These are phyloP conservation scores for Bipolaris cookei DNA, from an alignment of 2,329 filamentous ascomycete species.

Conservation along the genomic window DNA sequence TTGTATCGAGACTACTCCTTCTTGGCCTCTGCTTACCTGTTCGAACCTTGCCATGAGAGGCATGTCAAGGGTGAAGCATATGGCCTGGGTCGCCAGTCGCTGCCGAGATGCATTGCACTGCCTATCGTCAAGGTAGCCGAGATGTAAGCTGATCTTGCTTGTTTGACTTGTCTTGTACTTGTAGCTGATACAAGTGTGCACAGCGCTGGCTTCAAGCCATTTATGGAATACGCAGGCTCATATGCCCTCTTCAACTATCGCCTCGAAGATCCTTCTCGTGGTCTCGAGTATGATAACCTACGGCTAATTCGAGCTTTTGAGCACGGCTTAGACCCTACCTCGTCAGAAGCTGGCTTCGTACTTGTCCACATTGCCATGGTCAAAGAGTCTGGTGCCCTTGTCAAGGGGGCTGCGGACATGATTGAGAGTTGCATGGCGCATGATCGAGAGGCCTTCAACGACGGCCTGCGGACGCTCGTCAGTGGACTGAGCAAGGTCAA, in stretches of 20 bases:
- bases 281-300: conserved; percentile 67
- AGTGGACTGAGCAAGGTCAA: conserved; percentile 73
- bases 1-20: conserved; percentile 93
- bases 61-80: conserved; percentile 72
- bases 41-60: conserved; percentile 88
- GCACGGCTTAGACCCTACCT: conserved; percentile 81
- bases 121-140: conserved; percentile 85
- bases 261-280: conserved; percentile 61
- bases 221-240: conserved; percentile 81
- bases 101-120: conserved; percentile 77
- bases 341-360: conserved; percentile 95
- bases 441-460: conserved; percentile 66
- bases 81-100: conserved; percentile 73
- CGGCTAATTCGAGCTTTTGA: conserved; percentile 91
- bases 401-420: conserved; percentile 72
- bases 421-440: conserved; percentile 59
- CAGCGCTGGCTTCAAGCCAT: conserved; percentile 79
- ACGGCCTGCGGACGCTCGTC: conserved; percentile 58
- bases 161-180: background rate
- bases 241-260: conserved; percentile 70
- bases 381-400: conserved; percentile 77
- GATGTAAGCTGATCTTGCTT: conserved; percentile 67
- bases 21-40: conserved; percentile 83
- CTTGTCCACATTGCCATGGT: conserved; percentile 97
- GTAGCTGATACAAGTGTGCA: background rate